phyloP scores from a whole-genome alignment of 306 rosid genomes.

The Rubus idaeus region DNA sequence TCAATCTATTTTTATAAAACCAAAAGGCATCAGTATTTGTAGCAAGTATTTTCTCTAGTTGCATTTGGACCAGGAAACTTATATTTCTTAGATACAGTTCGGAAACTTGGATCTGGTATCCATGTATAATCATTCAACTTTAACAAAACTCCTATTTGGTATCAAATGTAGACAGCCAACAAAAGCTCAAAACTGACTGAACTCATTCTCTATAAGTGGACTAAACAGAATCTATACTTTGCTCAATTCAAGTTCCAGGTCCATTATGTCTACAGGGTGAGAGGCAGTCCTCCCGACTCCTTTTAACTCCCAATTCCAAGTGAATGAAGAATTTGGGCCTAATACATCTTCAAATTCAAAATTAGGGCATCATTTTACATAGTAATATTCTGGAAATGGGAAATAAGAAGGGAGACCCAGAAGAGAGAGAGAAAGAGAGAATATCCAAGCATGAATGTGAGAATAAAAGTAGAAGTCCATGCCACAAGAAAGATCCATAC shows the following conservation, averaged over 20 bases:
- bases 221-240: background rate
- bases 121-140: background rate
- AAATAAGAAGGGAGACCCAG: background rate
- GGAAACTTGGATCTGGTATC: background rate
- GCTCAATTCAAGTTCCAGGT: background rate
- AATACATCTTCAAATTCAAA: background rate
- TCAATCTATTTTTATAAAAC: background rate
- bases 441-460: background rate
- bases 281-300: background rate
- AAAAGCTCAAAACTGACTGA: conserved; percentile 3
- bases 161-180: background rate
- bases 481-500: background rate
- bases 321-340: background rate
- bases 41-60: background rate
- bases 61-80: conserved; percentile 5
- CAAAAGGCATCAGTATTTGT: conserved; percentile 15
- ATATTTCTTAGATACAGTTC: background rate
- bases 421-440: background rate
- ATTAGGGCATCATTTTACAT: conserved; percentile 1
- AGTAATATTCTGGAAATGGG: background rate
- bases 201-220: background rate
- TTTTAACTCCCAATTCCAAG: background rate
- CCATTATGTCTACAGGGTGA: conserved; percentile 9
- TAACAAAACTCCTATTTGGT: background rate
- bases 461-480: background rate